These are phyloP conservation scores for Lactarius tabidus DNA, from an alignment of 768 basidiomycete species.

Conservation along the genomic window DNA sequence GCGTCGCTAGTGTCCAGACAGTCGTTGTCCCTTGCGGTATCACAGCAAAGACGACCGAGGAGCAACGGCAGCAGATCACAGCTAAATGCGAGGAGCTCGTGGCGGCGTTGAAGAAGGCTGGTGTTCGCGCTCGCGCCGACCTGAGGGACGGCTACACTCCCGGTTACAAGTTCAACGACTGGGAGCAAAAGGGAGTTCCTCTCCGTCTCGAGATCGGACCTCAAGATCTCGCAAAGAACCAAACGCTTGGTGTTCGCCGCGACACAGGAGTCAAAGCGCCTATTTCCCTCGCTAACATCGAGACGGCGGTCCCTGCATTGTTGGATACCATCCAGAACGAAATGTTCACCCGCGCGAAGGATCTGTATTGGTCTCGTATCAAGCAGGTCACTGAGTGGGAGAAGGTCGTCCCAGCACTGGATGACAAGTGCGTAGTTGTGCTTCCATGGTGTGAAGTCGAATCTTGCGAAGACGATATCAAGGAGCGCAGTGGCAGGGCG, in stretches of 20 bases:
- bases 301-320: conserved; percentile 51
- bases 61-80: conserved; percentile 65
- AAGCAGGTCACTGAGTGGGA: conserved; percentile 83
- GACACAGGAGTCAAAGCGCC: conserved; percentile 62
- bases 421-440: conserved; percentile 80
- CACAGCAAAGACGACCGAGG: conserved; percentile 75
- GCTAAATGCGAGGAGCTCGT: conserved; percentile 76
- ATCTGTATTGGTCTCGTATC: conserved; percentile 64
- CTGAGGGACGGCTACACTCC: conserved; percentile 95
- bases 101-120: conserved; percentile 62
- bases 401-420: conserved; percentile 86
- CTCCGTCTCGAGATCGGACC: conserved; percentile 97
- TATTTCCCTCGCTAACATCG: conserved; percentile 48
- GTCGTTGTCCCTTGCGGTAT: conserved; percentile 93
- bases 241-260: conserved; percentile 82
- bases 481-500: conserved; percentile 86
- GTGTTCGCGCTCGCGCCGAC: conserved; percentile 84
- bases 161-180: conserved; percentile 98
- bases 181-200: conserved; percentile 99
- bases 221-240: conserved; percentile 77
- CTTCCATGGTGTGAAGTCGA: conserved; percentile 97
- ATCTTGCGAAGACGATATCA: conserved; percentile 96
- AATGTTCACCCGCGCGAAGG: conserved; percentile 79
- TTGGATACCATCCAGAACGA: conserved; percentile 85
- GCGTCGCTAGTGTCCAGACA: conserved; percentile 90